Evolutionary conservation across 2,329 filamentous ascomycete genomes (phyloP).

Genomic region (Emmonsia crescens): DNA sequence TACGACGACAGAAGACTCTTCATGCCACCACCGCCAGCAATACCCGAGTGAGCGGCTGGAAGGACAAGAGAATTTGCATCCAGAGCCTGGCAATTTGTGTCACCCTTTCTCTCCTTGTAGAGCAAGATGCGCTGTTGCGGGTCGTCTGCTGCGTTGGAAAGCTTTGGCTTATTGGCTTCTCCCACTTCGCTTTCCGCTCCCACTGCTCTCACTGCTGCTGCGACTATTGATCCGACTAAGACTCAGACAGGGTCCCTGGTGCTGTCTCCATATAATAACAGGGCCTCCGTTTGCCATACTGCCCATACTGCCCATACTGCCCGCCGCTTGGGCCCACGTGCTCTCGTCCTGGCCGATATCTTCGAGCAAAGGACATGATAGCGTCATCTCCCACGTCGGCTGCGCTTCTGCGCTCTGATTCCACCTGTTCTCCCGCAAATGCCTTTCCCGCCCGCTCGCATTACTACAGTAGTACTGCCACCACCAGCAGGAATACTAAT

Average conservation of each 20-base stretch:
- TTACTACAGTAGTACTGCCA: slow-evolving; percentile 9
- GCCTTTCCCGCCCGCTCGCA: slow-evolving; percentile 1
- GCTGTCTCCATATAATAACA: neutral
- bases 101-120: neutral
- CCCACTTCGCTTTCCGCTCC: neutral
- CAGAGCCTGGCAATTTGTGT: neutral
- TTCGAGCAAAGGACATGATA: slow-evolving; percentile 21
- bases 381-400: slow-evolving; percentile 31
- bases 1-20: neutral
- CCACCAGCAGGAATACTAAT: slow-evolving; percentile 5
- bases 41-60: neutral
- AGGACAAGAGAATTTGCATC: slow-evolving; percentile 1
- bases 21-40: neutral
- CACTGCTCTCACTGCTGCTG: neutral
- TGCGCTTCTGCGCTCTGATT: slow-evolving; percentile 24
- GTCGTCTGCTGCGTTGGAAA: slow-evolving; percentile 16
- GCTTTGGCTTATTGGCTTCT: slow-evolving; percentile 12
- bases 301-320: neutral
- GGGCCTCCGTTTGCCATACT: neutral
- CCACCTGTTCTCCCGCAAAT: slow-evolving; percentile 17
- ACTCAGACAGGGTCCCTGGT: neutral
- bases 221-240: neutral
- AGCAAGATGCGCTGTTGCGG: slow-evolving; percentile 13
- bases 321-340: slow-evolving; percentile 13
- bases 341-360: neutral